Conservation (phyloP, 2,329 filamentous ascomycete species). For the Tolypocladium paradoxum region DNA sequence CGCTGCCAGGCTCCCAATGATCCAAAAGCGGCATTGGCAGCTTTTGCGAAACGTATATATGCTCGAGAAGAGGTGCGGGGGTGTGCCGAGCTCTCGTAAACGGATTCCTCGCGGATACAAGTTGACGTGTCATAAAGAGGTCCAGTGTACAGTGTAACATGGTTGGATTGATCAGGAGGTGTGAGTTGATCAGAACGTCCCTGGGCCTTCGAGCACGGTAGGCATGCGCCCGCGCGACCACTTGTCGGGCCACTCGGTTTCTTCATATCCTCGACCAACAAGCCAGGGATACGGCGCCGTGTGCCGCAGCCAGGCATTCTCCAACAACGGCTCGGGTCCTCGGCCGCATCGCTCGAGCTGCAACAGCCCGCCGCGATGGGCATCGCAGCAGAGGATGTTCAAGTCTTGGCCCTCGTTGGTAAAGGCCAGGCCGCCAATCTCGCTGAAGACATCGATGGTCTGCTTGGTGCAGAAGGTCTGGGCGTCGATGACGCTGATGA, state of each 20-base stretch:
- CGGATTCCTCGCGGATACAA: not conserved
- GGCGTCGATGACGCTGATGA: conserved; percentile 60
- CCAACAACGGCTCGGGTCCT: conserved; percentile 15
- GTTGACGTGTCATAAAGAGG: not conserved
- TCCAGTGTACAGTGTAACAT: not conserved
- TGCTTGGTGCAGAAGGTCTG: conserved; percentile 55
- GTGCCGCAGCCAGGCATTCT: conserved; percentile 8
- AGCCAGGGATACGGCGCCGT: not conserved
- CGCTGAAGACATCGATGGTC: conserved; percentile 63
- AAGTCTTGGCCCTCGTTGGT: conserved; percentile 57
- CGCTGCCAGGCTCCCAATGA: not conserved
- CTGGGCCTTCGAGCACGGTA: conserved; percentile 9
- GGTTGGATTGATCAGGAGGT: not conserved
- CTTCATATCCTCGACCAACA: conserved; percentile 1
- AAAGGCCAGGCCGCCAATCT: conserved; percentile 59
- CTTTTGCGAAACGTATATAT: conserved; percentile 1
- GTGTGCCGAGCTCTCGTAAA: not conserved
- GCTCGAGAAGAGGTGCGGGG: not conserved
- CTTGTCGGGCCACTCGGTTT: not conserved
- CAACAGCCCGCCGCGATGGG: conserved; percentile 54
- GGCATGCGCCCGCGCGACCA: conserved; percentile 2
- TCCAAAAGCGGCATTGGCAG: not conserved
- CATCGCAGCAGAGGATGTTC: conserved; percentile 58
- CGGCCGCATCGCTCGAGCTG: conserved; percentile 41
- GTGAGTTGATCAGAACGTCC: conserved; percentile 9